Evolutionary conservation across 2,329 filamentous ascomycete genomes (phyloP), one percentile per base, ranked within the genome.

Genomic region (Claviceps capensis): DNA sequence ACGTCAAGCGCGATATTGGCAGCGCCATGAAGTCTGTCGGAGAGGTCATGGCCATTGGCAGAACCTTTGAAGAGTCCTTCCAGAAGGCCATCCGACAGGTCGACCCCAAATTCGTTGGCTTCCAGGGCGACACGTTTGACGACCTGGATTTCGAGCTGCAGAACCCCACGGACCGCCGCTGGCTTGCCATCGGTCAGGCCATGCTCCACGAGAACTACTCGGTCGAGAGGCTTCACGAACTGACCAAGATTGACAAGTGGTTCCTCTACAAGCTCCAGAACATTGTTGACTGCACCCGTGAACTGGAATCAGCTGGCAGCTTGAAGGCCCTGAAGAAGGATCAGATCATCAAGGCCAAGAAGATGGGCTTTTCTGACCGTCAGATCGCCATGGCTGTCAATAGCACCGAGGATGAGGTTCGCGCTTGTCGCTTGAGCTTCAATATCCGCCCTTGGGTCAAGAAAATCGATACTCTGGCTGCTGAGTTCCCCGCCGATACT

Each of bases 171-270:
- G 93, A 98, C 69, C 88, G 93, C 62, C 83, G 93, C 69, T 97
- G 93, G 93, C 79, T 98, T 62, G 93, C 93, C 57, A 89, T 98
- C 64, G 91, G 93, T 46, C 90, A 97, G 72, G 93, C 93, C 58
- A 94, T 98, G 88, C 82, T 95, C 59, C 89, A 97, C 74, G 89
- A 96, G 72, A 85, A 86, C 69, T 98, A 98, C 76, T 82, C 87
- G 1, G 89, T 96, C 47, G 91, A 98, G 58, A 83, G 79, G 67
- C 78, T 98, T 16, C 89, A 97, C 66, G 88, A 96, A 6, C 75
- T 98, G 60, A 95, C 86, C 72, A 96, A 95, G 78, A 98, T 98
- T 63, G 93, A 97, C 75, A 95, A 95, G 72, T 97, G 93, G 93
- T 98, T 98, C 78, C 73, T 98, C 61, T 82, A 96, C 82, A 97